phyloP scores from a whole-genome alignment of 768 basidiomycete species.

The Inosperma sp. region DNA sequence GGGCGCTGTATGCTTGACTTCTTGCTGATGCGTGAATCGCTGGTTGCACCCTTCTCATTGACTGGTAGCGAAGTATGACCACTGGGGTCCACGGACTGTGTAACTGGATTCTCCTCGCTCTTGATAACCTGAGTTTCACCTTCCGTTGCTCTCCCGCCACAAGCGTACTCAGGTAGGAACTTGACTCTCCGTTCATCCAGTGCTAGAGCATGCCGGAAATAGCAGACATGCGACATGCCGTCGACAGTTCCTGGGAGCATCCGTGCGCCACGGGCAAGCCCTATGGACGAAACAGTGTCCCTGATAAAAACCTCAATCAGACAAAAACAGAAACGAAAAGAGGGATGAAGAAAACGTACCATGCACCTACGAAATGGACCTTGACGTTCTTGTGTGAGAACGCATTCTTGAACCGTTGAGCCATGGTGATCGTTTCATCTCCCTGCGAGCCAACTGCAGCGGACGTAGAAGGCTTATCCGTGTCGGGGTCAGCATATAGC shows the following conservation, averaged over 20 bases:
- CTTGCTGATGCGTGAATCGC: background rate
- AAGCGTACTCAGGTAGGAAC: slow-evolving; percentile 29
- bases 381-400: slow-evolving; percentile 30
- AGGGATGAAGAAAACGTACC: slow-evolving; percentile 3
- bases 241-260: slow-evolving; percentile 19
- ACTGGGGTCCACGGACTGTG: background rate
- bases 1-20: background rate
- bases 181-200: slow-evolving; percentile 35
- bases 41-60: background rate
- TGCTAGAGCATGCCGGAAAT: slow-evolving; percentile 34
- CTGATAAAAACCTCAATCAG: slow-evolving; percentile 12
- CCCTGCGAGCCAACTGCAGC: background rate
- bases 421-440: slow-evolving; percentile 11
- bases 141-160: slow-evolving; percentile 10
- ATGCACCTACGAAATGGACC: slow-evolving; percentile 35
- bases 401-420: slow-evolving; percentile 29
- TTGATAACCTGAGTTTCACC: background rate
- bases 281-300: slow-evolving; percentile 36
- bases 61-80: background rate
- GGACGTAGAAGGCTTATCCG: background rate
- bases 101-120: background rate
- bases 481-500: slow-evolving; percentile 5
- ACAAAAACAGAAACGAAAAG: background rate
- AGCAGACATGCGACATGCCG: slow-evolving; percentile 26
- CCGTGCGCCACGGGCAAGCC: slow-evolving; percentile 18